phyloP scores from a whole-genome alignment of 2,329 filamentous ascomycete species.

The Fusarium algeriense region DNA sequence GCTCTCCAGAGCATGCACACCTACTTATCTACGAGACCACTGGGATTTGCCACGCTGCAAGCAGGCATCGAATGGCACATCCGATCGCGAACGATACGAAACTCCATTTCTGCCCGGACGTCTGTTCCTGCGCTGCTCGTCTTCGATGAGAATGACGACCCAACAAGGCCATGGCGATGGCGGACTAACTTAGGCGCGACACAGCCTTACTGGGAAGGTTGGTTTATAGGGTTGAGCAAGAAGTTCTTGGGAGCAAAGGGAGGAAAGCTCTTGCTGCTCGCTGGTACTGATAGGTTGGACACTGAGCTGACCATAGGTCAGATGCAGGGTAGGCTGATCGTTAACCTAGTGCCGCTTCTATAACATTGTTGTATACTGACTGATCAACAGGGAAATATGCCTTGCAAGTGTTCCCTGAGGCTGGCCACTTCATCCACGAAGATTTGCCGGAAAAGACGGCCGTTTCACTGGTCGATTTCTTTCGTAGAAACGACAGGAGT shows the following conservation, averaged over 20 bases:
- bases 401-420: constrained; percentile 91
- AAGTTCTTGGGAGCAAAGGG: constrained; percentile 87
- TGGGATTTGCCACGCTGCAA: constrained; percentile 79
- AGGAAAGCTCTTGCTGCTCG: constrained; percentile 86
- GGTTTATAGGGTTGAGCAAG: constrained; percentile 88
- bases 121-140: constrained; percentile 86
- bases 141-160: constrained; percentile 56
- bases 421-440: constrained; percentile 97
- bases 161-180: constrained; percentile 78
- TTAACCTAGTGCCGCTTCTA: neutral
- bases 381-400: constrained; percentile 84
- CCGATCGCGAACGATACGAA: constrained; percentile 87
- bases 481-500: constrained; percentile 88
- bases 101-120: constrained; percentile 82
- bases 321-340: constrained; percentile 81
- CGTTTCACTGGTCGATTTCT: constrained; percentile 87
- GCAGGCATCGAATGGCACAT: constrained; percentile 95
- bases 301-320: constrained; percentile 95
- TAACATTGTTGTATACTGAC: constrained; percentile 23
- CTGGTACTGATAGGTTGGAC: constrained; percentile 89
- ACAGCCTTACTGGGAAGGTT: constrained; percentile 92
- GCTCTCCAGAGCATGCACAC: constrained; percentile 94
- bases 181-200: constrained; percentile 85
- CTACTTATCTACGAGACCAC: constrained; percentile 85
- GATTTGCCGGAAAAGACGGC: constrained; percentile 93